phyloP scores from a whole-genome alignment of 345 rosid genomes.

The Punica granatum region DNA sequence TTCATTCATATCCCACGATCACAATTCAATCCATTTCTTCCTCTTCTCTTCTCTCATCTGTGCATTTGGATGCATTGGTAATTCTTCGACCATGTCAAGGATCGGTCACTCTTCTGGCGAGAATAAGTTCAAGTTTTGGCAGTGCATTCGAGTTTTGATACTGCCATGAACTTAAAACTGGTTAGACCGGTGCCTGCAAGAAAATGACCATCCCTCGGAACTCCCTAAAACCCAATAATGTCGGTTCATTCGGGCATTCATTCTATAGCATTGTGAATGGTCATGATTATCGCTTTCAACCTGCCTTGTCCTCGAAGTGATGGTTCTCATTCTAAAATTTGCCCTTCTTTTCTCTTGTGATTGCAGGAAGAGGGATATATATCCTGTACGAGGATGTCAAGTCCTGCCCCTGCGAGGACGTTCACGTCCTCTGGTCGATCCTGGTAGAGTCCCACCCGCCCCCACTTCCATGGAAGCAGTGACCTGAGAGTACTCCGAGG shows the following conservation, averaged over 20 bases:
- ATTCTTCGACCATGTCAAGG: background rate
- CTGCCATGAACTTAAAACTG: no score
- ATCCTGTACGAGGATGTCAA: slow-evolving; percentile 86
- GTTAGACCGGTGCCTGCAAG: no score
- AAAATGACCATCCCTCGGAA: no score
- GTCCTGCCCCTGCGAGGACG: slow-evolving; percentile 86
- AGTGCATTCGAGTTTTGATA: no score
- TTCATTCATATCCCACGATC: background rate
- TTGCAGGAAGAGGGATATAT: slow-evolving; percentile 73
- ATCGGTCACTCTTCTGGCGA: no score
- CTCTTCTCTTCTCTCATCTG: background rate
- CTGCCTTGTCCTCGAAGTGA: background rate
- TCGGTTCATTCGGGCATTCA: no score
- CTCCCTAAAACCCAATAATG: no score
- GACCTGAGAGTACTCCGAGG: slow-evolving; percentile 8
- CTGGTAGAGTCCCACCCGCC: slow-evolving; percentile 71
- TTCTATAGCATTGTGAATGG: no score
- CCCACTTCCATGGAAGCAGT: slow-evolving; percentile 27
- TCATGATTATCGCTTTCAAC: no score
- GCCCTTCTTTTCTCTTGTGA: no score
- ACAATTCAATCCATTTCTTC: background rate
- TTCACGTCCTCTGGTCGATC: slow-evolving; percentile 84
- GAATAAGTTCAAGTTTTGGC: no score
- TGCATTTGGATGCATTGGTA: background rate
- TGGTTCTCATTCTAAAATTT: background rate